A percentile compares a stretch with the other conserved stretches of the same genome.
Conservation (phyloP, 805 yeast genomes). For the Candida saitoana region DNA sequence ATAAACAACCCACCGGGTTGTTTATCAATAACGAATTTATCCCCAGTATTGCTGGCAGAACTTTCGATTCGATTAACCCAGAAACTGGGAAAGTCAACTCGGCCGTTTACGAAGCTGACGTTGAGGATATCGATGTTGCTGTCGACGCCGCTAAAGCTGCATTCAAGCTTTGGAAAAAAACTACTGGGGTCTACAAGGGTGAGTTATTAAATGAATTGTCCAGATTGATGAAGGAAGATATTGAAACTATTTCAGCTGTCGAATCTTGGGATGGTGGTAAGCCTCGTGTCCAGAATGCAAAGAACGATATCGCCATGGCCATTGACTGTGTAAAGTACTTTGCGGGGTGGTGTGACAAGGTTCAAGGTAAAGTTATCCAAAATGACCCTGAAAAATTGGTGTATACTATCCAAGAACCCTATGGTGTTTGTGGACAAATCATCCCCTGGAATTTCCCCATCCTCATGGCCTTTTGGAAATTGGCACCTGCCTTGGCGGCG, state of each 20-base stretch:
- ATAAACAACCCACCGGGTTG: slow-evolving; percentile 57
- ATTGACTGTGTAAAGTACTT: slow-evolving; percentile 46
- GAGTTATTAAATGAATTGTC: slow-evolving; percentile 34
- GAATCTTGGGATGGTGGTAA: slow-evolving; percentile 49
- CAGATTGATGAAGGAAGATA: slow-evolving; percentile 28
- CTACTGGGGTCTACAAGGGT: slow-evolving; percentile 41
- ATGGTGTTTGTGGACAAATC: slow-evolving; percentile 44
- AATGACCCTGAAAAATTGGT: slow-evolving; percentile 51
- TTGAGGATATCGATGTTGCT: slow-evolving; percentile 40
- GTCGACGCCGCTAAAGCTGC: slow-evolving; percentile 37
- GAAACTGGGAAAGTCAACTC: slow-evolving; percentile 42
- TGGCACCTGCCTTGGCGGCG: slow-evolving; percentile 78
- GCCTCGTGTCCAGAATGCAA: slow-evolving; percentile 45
- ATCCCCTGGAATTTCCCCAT: slow-evolving; percentile 47
- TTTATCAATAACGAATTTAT: slow-evolving; percentile 47
- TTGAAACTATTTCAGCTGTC: slow-evolving; percentile 32
- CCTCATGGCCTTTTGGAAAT: slow-evolving; percentile 74
- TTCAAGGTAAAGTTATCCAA: slow-evolving; percentile 45
- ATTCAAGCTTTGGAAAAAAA: slow-evolving; percentile 44
- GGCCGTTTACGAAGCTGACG: slow-evolving; percentile 37
- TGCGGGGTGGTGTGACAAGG: slow-evolving; percentile 63
- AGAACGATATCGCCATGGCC: slow-evolving; percentile 45
- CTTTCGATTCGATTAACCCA: slow-evolving; percentile 41
- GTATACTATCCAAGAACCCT: slow-evolving; percentile 61
- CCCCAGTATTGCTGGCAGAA: slow-evolving; percentile 28